Conservation (phyloP, 2,329 filamentous ascomycete genomes). For the Fusarium compactum region DNA sequence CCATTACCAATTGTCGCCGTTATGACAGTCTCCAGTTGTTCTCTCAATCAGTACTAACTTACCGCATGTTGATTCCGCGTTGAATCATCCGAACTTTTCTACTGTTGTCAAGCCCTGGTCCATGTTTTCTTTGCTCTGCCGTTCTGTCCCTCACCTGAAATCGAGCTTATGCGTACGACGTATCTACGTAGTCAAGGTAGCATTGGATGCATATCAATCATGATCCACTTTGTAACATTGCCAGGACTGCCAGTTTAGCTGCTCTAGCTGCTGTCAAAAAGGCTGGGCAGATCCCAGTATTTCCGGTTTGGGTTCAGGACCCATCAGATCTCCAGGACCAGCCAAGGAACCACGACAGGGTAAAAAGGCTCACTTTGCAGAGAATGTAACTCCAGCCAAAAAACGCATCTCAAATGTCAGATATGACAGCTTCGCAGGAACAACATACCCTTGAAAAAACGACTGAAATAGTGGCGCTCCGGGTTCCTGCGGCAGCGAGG, state of each 20-base stretch:
- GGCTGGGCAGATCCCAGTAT: not conserved
- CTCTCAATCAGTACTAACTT: not conserved
- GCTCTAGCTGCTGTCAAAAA: not conserved
- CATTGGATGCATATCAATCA: not conserved
- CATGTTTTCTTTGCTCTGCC: not conserved
- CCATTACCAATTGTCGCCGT: not conserved
- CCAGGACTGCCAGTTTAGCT: not conserved
- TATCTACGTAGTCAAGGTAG: not conserved
- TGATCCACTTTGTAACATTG: conserved; percentile 2
- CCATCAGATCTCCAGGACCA: not conserved
- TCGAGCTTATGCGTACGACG: not conserved
- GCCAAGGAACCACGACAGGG: not conserved
- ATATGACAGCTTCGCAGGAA: not conserved
- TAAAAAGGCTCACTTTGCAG: not conserved
- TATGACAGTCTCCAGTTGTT: not conserved
- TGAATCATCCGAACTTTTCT: not conserved
- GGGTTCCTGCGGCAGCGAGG: conserved; percentile 41
- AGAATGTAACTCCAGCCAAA: not conserved
- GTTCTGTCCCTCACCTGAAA: conserved; percentile 7
- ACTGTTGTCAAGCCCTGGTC: not conserved
- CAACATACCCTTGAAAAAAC: not conserved
- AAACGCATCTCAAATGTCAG: not conserved
- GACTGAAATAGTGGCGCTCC: conserved; percentile 25
- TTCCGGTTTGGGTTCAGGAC: not conserved
- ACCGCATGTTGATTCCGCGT: not conserved